Base-by-base conservation (phyloP, 2,329 filamentous ascomycete genomes). In the Sclerotinia trifoliorum region DNA sequence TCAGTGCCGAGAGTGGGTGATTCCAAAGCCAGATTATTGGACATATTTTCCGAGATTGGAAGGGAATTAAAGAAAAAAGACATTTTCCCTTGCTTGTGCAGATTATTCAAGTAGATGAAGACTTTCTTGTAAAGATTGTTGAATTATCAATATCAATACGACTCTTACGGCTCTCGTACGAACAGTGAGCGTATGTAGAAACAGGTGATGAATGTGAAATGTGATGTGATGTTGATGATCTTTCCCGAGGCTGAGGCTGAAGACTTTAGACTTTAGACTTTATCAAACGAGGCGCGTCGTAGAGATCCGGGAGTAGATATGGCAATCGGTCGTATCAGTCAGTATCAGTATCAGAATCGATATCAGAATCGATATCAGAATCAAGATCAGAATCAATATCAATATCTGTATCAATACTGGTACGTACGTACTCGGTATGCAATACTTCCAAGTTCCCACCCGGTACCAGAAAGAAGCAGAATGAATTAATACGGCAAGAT, bases 21-120 rank as follows among this genome's bases (percentile, higher is more conserved):
- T 4, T 71, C 52, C 55, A 74, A 64, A 64, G 68, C 69, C 60
- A 75, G 74, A 70, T 73, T 72, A 57, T 73, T 73, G 2, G 75
- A 71, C 69, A 75, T 73, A 39, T 66, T 66, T 44, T 71, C 66
- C 6, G 69, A 68, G 15, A 42, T 21, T 17, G 62, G 62, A 56
- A 46, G 21, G 24, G 58, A 58, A 48, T 68, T n/a, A 21, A 69
- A 68, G 39, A 71, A 72, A 52, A 72, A 68, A 39, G 74, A 71
- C 72, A 75, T 75, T 21, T 58, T 49, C 46, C 15, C n/a, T 19
- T 21, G 19, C 6, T 44, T 60, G 39, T 46, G 46, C 5, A n/a
- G 1, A n/a, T 7, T 3, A 29, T 21, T n/a, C 10, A 35, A 46
- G 39, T 62, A 4, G 42, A 32, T 32, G 10, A 10, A 55, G 17